Percentiles rank a stretch among this genome's conserved stretches.
phyloP scores from a whole-genome alignment of 176 grass and related monocot genomes.

The Dendrocalamus sinicus region DNA sequence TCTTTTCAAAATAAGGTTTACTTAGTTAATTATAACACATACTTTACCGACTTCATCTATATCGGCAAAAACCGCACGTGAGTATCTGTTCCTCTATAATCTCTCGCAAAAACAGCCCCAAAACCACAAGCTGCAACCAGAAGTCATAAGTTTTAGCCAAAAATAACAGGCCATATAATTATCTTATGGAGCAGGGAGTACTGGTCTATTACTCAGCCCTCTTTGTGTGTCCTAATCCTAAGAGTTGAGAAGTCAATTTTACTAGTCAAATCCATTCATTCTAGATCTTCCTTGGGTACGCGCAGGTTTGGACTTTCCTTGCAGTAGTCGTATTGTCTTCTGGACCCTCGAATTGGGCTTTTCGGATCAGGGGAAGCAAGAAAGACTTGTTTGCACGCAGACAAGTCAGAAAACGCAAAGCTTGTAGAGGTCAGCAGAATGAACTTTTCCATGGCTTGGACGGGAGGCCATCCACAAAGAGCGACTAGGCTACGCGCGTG shows the following conservation, averaged over 20 bases:
- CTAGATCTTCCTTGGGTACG: not conserved
- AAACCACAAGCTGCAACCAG: too few species aligned
- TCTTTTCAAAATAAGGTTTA: too few species aligned
- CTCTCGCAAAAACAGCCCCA: too few species aligned
- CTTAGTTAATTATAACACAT: too few species aligned
- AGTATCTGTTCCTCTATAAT: too few species aligned
- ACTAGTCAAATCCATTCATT: not conserved
- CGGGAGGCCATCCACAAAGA: not conserved
- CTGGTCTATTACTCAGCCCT: not conserved
- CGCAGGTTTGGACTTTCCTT: not conserved
- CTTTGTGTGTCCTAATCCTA: not conserved
- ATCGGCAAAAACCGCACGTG: too few species aligned
- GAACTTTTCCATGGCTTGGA: not conserved
- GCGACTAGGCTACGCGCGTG: not conserved
- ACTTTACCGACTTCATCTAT: too few species aligned
- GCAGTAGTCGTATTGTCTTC: not conserved
- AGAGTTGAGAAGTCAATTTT: conserved; percentile 13
- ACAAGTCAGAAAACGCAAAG: too few species aligned
- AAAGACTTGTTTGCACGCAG: conserved; percentile 2
- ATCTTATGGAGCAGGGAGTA: not conserved
- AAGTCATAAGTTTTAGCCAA: too few species aligned
- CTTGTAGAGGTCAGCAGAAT: not conserved
- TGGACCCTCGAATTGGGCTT: not conserved
- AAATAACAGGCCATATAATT: not conserved
- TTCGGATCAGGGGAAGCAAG: not conserved